Evolutionary conservation across 345 rosid species (phyloP), one percentile per base, ranked within the genome.

Genomic region (Brassica incana): DNA sequence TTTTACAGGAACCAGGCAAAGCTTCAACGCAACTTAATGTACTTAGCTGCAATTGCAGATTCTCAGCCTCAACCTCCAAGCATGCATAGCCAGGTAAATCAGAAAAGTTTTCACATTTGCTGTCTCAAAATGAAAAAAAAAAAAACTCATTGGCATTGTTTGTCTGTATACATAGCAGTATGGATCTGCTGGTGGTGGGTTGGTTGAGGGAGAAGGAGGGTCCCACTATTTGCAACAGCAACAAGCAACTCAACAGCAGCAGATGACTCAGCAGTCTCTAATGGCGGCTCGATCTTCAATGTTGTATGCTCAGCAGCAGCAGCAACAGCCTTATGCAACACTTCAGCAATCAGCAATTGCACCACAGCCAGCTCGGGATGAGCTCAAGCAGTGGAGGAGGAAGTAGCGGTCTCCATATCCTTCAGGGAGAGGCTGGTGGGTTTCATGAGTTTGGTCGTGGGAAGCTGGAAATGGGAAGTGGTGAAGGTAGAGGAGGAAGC

Each of bases 21-120:
- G 90, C 91, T 96, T 50, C 99, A 96, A 87, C 84, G 94, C 27
- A 96, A 96, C 83, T 90, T 96, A 62, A 96, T 93, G 99, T 95
- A 93, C 88, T 84, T 95, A 71, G 99, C 98, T 79, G 99, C 99
- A 29, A 93, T 95, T n/a, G 98, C 99, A 12, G 99, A 95, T 86
- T 89, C 97, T 85, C 98, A 95, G 81, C 99, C 99, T 69, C 99
- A 89, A 67, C 91, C 92, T 14, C 93, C 98, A 6, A 54, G 83
- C 5, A 40, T 90, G 88, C 99, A 95, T 83, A 16, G 91, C 78
- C 99, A 93, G 95, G 99, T 93, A 73, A n/a, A 68, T 30, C 20
- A 56, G 23, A 15, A 1, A 32, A 20, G 10, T 45, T 20, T 48
- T 20, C 20, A 6, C 11, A 11, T 25, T 69, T 62, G 33, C 8